phyloP scores from a whole-genome alignment of 129 eudicot genomes.

The Helianthus tuberosus region DNA sequence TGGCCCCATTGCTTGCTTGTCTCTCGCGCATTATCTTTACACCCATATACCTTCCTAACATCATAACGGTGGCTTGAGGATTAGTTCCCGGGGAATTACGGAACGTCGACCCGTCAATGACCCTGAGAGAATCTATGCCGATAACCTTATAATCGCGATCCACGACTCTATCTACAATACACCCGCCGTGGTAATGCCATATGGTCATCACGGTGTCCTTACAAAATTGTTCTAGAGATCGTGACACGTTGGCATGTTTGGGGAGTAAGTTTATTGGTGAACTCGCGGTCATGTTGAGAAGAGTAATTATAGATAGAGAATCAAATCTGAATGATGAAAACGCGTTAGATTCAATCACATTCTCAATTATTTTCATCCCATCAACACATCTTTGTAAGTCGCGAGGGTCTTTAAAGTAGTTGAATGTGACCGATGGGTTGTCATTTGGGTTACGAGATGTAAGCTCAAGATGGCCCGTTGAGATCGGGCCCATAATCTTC shows the following conservation, averaged over 20 bases:
- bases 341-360: conserved; percentile 63
- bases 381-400: conserved; percentile 87
- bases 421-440: conserved; percentile 81
- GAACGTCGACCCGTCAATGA: conserved; percentile 92
- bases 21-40: conserved; percentile 66
- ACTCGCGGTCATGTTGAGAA: conserved; percentile 77
- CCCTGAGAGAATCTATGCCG: conserved; percentile 72
- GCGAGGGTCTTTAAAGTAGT: conserved; percentile 73
- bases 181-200: conserved; percentile 98
- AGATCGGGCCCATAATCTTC: conserved; percentile 76
- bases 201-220: conserved; percentile 91
- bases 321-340: conserved; percentile 54
- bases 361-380: conserved; percentile 64
- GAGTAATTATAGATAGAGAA: conserved; percentile 35
- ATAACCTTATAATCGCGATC: conserved; percentile 77
- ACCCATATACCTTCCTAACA: conserved; percentile 99
- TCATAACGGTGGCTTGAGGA: conserved; percentile 99
- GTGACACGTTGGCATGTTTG: conserved; percentile 63
- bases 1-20: conserved; percentile 14
- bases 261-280: conserved; percentile 76
- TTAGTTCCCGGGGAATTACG: conserved; percentile 88
- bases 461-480: conserved; percentile 77
- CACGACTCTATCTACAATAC: conserved; percentile 78
- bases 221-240: conserved; percentile 78
- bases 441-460: conserved; percentile 48